Percentiles rank a stretch among this genome's conserved stretches.
Conservation (phyloP, 176 grass and related monocot genomes). For the Paspalum notatum region DNA sequence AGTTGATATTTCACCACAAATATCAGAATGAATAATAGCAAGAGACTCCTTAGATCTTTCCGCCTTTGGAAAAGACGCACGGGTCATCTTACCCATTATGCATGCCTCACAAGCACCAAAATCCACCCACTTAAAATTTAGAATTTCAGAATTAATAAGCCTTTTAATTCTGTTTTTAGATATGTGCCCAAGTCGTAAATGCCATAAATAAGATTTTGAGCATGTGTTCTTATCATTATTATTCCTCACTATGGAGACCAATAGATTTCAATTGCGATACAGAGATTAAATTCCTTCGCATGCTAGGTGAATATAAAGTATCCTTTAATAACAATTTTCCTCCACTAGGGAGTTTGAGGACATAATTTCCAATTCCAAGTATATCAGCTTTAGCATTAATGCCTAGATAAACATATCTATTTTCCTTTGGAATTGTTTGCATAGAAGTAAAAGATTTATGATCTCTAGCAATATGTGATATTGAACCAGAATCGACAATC, state of each 20-base stretch:
- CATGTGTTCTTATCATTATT: background rate
- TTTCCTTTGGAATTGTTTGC: background rate
- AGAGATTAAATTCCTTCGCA: constrained; percentile 3
- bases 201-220: constrained; percentile 14
- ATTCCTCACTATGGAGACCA: constrained; percentile 1
- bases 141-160: constrained; percentile 34
- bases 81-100: no score
- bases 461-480: no score
- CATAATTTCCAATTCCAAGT: constrained; percentile 27
- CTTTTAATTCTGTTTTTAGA: constrained; percentile 33
- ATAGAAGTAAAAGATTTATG: background rate
- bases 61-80: no score
- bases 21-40: constrained; percentile 16
- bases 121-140: constrained; percentile 25
- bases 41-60: no score
- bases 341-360: background rate
- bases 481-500: no score
- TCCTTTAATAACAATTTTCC: background rate
- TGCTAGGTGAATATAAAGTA: background rate
- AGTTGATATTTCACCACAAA: constrained; percentile 3
- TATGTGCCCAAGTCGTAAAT: constrained; percentile 7
- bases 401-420: constrained; percentile 19
- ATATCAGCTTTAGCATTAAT: background rate
- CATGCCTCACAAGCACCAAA: constrained; percentile 7
- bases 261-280: background rate